phyloP scores from a whole-genome alignment of 2,329 filamentous ascomycete species.

The Aspergillus luchuensis region DNA sequence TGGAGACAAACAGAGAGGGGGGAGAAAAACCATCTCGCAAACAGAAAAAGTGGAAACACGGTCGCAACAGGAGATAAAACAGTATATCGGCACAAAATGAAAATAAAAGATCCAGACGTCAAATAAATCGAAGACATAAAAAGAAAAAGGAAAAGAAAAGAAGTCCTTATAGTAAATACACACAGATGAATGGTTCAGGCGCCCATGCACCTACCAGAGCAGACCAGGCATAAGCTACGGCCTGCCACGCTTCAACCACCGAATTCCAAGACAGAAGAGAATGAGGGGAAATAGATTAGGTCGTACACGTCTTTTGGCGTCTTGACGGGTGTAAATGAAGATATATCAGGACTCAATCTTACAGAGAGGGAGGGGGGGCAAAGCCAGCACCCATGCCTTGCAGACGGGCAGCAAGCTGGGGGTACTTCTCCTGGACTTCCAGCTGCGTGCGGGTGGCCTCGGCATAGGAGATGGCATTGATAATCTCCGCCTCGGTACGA shows the following conservation, averaged over 20 bases:
- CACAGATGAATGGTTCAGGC: conserved; percentile 24
- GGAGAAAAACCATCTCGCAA: background rate
- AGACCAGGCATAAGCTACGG: conserved; percentile 9
- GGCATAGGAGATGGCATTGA: conserved; percentile 94
- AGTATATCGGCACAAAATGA: conserved; percentile 23
- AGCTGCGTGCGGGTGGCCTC: conserved; percentile 96
- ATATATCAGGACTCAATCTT: conserved; percentile 21
- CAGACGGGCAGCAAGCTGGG: conserved; percentile 73
- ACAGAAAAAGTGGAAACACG: background rate
- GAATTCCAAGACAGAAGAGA: conserved; percentile 15
- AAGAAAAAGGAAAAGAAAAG: conserved; percentile 1
- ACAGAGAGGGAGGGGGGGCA: conserved; percentile 39
- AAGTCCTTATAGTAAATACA: conserved; percentile 31
- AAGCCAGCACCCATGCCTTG: conserved; percentile 57
- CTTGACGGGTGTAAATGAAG: conserved; percentile 1
- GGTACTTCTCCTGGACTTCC: conserved; percentile 85
- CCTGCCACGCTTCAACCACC: conserved; percentile 5
- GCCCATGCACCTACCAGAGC: conserved; percentile 15
- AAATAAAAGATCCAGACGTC: background rate
- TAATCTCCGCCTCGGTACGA: conserved; percentile 89
- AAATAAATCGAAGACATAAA: background rate
- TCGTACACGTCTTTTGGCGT: conserved; percentile 1
- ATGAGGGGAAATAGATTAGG: conserved; percentile 18
- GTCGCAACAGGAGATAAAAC: conserved; percentile 14
- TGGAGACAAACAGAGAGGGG: conserved; percentile 1